Percentiles rank a stretch among this genome's conserved stretches.
Conservation (phyloP, 225 moss, liverwort and hornwort species). For the Climacium dendroides region DNA sequence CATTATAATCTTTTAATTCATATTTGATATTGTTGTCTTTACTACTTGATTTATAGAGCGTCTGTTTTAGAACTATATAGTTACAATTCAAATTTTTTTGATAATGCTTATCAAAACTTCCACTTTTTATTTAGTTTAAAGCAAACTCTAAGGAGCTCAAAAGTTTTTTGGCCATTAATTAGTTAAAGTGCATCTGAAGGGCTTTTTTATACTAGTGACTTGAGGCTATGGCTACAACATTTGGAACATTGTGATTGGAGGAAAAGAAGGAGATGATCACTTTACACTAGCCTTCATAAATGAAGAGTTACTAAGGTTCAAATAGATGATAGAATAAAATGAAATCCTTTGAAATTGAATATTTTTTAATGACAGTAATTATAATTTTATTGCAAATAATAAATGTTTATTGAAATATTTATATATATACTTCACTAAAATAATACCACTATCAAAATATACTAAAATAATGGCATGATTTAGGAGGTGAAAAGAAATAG, state of each 20-base stretch:
- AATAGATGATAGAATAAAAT: background rate
- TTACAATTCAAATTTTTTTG: too few species aligned
- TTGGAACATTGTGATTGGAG: background rate
- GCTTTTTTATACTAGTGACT: background rate
- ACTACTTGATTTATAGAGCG: too few species aligned
- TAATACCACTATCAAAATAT: too few species aligned
- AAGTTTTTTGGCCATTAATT: fast-evolving
- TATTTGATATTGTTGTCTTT: background rate
- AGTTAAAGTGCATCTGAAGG: background rate
- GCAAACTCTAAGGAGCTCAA: background rate
- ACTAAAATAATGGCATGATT: background rate
- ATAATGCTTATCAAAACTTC: background rate
- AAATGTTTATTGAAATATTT: too few species aligned
- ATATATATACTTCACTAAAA: too few species aligned
- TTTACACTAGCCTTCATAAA: background rate
- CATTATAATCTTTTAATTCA: too few species aligned
- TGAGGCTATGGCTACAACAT: background rate
- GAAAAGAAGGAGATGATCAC: background rate
- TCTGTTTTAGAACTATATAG: too few species aligned
- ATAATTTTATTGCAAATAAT: background rate
- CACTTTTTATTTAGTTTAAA: background rate
- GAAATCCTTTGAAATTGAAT: too few species aligned
- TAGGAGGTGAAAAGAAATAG: background rate
- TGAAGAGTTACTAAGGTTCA: background rate
- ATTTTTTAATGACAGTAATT: too few species aligned